Conservation (phyloP, 169 alveolate species). For the Plasmodium berghei region DNA sequence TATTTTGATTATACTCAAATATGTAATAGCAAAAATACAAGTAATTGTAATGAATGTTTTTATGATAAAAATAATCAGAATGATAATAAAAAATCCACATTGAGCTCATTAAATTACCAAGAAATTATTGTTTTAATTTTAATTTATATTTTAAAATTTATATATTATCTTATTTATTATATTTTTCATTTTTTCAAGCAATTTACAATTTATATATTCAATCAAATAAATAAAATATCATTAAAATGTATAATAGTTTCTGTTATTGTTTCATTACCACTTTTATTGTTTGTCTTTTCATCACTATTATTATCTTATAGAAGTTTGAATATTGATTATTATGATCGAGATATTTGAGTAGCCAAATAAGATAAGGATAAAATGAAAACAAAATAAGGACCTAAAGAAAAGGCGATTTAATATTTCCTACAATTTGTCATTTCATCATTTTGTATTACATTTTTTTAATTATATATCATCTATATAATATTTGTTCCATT, state of each 20-base stretch:
- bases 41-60: background rate
- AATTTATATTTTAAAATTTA: conserved; percentile 28
- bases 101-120: background rate
- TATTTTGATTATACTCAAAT: too few species aligned
- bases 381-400: background rate
- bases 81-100: background rate
- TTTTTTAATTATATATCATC: too few species aligned
- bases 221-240: conserved; percentile 8
- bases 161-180: conserved; percentile 20
- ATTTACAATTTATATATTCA: background rate
- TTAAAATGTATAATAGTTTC: conserved; percentile 17
- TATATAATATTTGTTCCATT: too few species aligned
- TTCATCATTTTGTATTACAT: background rate
- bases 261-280: conserved; percentile 15
- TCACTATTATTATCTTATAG: conserved; percentile 34
- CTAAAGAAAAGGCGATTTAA: too few species aligned
- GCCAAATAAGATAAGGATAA: background rate
- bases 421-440: too few species aligned
- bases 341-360: conserved; percentile 28
- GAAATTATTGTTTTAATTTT: conserved; percentile 17
- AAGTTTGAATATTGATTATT: conserved; percentile 42
- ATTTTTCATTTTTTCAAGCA: conserved; percentile 3
- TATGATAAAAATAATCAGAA: background rate
- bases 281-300: conserved; percentile 24
- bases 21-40: conserved; percentile 1